phyloP scores from a whole-genome alignment of 495 filamentous ascomycete genomes.

The Penicillium egyptiacum region DNA sequence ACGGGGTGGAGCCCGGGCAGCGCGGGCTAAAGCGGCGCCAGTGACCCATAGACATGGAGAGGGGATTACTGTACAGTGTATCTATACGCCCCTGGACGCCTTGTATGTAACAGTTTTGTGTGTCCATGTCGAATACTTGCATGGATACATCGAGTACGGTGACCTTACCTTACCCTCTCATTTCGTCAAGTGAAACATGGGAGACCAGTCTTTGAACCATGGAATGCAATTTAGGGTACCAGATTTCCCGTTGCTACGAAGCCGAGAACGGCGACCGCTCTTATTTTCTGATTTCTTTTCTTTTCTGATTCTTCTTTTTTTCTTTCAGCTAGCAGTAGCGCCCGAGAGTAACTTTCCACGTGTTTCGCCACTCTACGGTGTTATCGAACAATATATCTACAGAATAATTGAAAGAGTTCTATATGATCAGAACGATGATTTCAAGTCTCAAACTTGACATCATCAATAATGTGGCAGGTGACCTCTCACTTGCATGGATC shows the following conservation, averaged over 20 bases:
- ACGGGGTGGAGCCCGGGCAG: slow-evolving; percentile 28
- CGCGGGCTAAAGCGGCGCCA: slow-evolving; percentile 36
- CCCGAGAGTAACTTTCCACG: slow-evolving; percentile 2
- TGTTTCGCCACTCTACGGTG: slow-evolving; percentile 9
- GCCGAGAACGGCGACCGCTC: slow-evolving; percentile 18
- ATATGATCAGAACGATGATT: not conserved
- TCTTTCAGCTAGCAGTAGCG: not conserved
- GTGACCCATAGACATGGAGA: slow-evolving; percentile 45
- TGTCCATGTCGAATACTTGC: not conserved
- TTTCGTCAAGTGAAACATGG: slow-evolving; percentile 3
- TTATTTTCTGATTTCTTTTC: not conserved
- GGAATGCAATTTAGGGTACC: slow-evolving; percentile 14
- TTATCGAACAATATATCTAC: not conserved
- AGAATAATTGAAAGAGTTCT: not conserved
- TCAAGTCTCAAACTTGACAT: slow-evolving; percentile 10
- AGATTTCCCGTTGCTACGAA: slow-evolving; percentile 9
- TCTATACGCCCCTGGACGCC: not conserved
- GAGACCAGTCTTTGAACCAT: not conserved
- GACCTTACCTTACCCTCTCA: slow-evolving; percentile 5
- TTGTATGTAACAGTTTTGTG: not conserved
- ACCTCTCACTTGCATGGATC: slow-evolving; percentile 16
- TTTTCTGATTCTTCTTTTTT: not conserved
- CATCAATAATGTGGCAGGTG: slow-evolving; percentile 13
- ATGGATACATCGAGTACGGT: not conserved
- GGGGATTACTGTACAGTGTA: slow-evolving; percentile 21